Base-by-base conservation (phyloP, 2,329 filamentous ascomycete genomes). In the Aspergillus oerlinghausenensis region DNA sequence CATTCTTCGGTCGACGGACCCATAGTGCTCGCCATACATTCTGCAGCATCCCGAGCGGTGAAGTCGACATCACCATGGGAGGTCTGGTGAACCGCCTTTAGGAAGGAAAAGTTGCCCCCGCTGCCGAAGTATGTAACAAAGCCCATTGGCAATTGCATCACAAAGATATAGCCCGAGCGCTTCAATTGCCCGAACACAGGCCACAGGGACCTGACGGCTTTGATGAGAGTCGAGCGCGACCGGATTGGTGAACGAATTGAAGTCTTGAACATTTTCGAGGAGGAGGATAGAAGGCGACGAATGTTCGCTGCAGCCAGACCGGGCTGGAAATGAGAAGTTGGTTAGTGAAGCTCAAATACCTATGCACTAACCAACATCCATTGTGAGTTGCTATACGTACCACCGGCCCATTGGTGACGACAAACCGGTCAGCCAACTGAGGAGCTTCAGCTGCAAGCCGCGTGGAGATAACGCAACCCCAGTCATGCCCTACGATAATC, bases 381-480 rank as follows among this genome's bases (percentile, higher is more conserved):
- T 25, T 43, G 40, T 23, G 21, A 35, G 43, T 26, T 6, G 40
- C 14, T 19, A 28, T 17, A 70, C 80, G 62, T 75, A 84, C 82
- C 62, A 82, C 74, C 10, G 81, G 73, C 2, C 77, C 80, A 63
- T 83, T 83, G 25, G 76, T 76, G 42, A 84, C 67, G 40, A 85
- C 77, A 63, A 82, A 83, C 43, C 81, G 76, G 67, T 85, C 79
- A 8, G 82, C 80, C 49, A 86, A 66, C 52, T 78, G 74, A 21
- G 77, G 75, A 28, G 83, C 83, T 63, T 85, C 83, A n/a, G 80
- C 73, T n/a, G 83, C 83, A 47, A 86, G 76, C 48, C 83, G 75
- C 61, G 78, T 82, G 3, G 75, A 76, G 19, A 85, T 64, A 8
- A 81, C 64, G 54, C 77, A 79, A 17, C 82, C 82, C 82, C 82